These are phyloP conservation scores for Didymella sp. DNA, from an alignment of 2,329 filamentous ascomycete species.

Conservation along the genomic window DNA sequence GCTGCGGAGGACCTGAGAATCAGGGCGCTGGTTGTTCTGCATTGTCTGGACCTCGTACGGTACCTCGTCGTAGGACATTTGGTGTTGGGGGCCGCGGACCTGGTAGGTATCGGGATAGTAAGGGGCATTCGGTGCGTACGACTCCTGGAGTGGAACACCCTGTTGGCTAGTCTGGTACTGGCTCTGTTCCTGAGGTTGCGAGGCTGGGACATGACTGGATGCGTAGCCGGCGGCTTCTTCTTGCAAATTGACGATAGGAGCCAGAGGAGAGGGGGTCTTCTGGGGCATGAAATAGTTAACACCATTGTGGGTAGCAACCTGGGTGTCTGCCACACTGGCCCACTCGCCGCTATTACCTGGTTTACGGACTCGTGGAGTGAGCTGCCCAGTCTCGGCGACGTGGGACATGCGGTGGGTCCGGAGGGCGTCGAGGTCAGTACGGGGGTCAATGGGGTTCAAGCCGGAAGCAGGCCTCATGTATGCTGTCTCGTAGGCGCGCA, in stretches of 20 bases:
- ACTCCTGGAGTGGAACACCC: slow-evolving; percentile 47
- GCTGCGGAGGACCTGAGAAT: slow-evolving; percentile 49
- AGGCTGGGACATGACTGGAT: slow-evolving; percentile 22
- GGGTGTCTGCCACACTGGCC: slow-evolving; percentile 45
- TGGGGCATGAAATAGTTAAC: slow-evolving; percentile 49
- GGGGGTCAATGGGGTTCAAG: slow-evolving; percentile 39
- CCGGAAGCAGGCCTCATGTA: slow-evolving; percentile 40
- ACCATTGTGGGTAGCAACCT: slow-evolving; percentile 42
- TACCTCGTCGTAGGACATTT: slow-evolving; percentile 45
- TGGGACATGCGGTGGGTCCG: slow-evolving; percentile 58
- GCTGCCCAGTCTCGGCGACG: slow-evolving; percentile 59
- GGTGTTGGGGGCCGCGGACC: slow-evolving; percentile 47
- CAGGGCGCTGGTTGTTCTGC: slow-evolving; percentile 36
- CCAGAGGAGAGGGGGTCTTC: slow-evolving; percentile 46
- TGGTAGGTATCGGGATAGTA: slow-evolving; percentile 48
- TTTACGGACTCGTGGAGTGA: slow-evolving; percentile 51
- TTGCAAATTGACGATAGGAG: slow-evolving; percentile 23
- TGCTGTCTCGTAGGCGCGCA: slow-evolving; percentile 44
- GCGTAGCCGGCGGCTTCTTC: slow-evolving; percentile 21
- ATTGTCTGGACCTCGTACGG: slow-evolving; percentile 38
- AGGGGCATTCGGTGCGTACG: slow-evolving; percentile 44
- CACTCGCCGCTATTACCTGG: slow-evolving; percentile 49
- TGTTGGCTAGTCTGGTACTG: slow-evolving; percentile 30
- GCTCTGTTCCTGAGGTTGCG: slow-evolving; percentile 4
- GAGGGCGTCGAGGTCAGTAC: slow-evolving; percentile 51